These are phyloP conservation scores for Aethionema arabicum DNA, from an alignment of 345 rosid species.

Conservation along the genomic window DNA sequence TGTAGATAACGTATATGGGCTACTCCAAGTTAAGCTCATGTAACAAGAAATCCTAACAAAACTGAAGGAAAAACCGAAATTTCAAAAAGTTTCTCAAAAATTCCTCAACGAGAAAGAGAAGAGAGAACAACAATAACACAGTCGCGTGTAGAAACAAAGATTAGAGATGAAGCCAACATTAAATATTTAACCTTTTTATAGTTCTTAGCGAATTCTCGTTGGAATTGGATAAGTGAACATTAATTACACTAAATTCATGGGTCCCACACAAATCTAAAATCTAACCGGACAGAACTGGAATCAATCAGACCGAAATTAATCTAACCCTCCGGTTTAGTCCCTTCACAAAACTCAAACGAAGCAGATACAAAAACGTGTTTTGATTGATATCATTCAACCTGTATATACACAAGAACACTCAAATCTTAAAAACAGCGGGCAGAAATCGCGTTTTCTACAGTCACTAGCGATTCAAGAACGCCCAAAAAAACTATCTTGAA, in stretches of 20 bases:
- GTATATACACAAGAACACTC: constrained; percentile 22
- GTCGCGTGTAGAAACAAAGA: constrained; percentile 33
- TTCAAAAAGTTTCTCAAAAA: constrained; percentile 34
- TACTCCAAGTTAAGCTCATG: constrained; percentile 29
- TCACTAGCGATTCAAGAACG: constrained; percentile 8
- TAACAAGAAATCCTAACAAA: constrained; percentile 28
- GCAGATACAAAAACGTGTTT: not conserved
- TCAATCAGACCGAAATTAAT: not conserved
- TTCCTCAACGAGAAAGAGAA: constrained; percentile 13
- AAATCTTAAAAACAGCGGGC: constrained; percentile 25
- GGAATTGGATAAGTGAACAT: constrained; percentile 29
- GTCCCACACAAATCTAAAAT: constrained; percentile 4
- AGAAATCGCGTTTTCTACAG: constrained; percentile 18
- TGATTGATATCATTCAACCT: not conserved
- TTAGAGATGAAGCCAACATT: constrained; percentile 36
- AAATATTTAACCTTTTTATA: constrained; percentile 10
- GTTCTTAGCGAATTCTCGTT: constrained; percentile 24
- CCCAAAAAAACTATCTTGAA: constrained; percentile 20
- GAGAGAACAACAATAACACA: constrained; percentile 12
- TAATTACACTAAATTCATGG: not conserved
- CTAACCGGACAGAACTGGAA: constrained; percentile 2
- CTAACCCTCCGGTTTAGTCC: not conserved
- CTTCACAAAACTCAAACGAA: not conserved
- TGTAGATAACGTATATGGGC: constrained; percentile 22
- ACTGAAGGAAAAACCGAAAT: not conserved